Evolutionary conservation across 495 filamentous ascomycete genomes (phyloP), one percentile per base, ranked within the genome.

Genomic region (Cryomyces minteri): DNA sequence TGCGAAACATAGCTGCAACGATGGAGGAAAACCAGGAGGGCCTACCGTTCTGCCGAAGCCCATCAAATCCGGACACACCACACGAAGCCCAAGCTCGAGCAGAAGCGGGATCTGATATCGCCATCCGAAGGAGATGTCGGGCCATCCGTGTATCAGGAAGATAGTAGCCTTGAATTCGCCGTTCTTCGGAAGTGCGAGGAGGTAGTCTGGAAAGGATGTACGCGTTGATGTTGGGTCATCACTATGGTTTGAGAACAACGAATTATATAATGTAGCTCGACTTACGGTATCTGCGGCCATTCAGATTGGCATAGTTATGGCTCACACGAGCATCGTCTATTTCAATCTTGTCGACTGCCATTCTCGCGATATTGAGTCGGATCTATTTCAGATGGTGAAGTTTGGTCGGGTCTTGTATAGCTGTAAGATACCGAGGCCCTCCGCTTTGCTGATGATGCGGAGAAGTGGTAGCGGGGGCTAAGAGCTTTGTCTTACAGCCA

Each of bases 21-120:
- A 25, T 25, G 18, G 12, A 38, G 34, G 9, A 14, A 9, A 9
- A 9, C 3, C 1, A 38, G 3, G 34, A 1, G 34, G 5, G 31
- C 66, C 40, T 58, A 82, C 79, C 12, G 82, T 87, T 45, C 70
- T 64, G n/a, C 81, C 82, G 52, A 81, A 93, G 46, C 86, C 85
- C 40, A 92, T 72, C 62, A 83, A 72, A 57, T 92, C 83, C 4
- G 84, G 81, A 10, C 73, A 80, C 37, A 92, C 71, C 34, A 90
- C 79, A 36, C 77, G 69, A 40, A 85, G 67, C 6, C 77, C 77
- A 56, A 76, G 63, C 10, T 75, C 65, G 4, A 81, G 50, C n/a
- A 92, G 66, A 59, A 74, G 63, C 6, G 84, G 84, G 55, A 95
- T 85, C 59, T 92, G 82, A 61, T 79, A 76, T 44, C 86, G 75